phyloP scores from a whole-genome alignment of 2,329 filamentous ascomycete genomes.

The Didymella exigua region DNA sequence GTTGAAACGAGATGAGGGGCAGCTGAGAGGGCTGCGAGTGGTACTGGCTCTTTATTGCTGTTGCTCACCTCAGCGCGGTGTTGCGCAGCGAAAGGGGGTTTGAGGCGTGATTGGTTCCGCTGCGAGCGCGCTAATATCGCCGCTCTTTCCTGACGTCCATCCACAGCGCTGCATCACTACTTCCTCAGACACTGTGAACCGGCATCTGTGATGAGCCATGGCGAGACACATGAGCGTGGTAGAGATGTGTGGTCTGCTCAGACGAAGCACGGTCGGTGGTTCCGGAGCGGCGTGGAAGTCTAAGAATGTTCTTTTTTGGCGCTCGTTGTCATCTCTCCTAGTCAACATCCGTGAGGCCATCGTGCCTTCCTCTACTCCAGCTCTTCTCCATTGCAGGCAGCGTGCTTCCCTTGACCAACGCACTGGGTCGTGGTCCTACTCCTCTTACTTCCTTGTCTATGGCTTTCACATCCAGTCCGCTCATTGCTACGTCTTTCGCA shows the following conservation, averaged over 20 bases:
- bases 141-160: slow-evolving; percentile 33
- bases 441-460: slow-evolving; percentile 2
- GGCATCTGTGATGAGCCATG: slow-evolving; percentile 31
- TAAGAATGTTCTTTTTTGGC: slow-evolving; percentile 23
- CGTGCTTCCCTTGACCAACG: slow-evolving; percentile 20
- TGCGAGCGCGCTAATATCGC: slow-evolving; percentile 28
- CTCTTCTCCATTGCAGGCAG: slow-evolving; percentile 7
- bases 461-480: slow-evolving; percentile 17
- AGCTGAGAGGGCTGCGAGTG: slow-evolving; percentile 30
- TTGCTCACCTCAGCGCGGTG: slow-evolving; percentile 18
- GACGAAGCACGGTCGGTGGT: slow-evolving; percentile 13
- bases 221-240: slow-evolving; percentile 9
- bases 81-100: slow-evolving; percentile 22
- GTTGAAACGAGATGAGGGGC: slow-evolving; percentile 39
- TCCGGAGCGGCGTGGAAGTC: slow-evolving; percentile 14
- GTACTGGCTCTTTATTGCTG: slow-evolving; percentile 21
- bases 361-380: slow-evolving; percentile 27
- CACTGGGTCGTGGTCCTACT: slow-evolving; percentile 1
- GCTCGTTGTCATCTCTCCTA: slow-evolving; percentile 21
- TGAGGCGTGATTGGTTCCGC: slow-evolving; percentile 31
- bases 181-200: slow-evolving; percentile 25
- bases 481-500: slow-evolving; percentile 3
- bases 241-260: slow-evolving; percentile 24
- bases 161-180: slow-evolving; percentile 35
- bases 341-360: slow-evolving; percentile 16